phyloP scores from a whole-genome alignment of 139 green algal species.

The Yamagishiella unicocca region DNA sequence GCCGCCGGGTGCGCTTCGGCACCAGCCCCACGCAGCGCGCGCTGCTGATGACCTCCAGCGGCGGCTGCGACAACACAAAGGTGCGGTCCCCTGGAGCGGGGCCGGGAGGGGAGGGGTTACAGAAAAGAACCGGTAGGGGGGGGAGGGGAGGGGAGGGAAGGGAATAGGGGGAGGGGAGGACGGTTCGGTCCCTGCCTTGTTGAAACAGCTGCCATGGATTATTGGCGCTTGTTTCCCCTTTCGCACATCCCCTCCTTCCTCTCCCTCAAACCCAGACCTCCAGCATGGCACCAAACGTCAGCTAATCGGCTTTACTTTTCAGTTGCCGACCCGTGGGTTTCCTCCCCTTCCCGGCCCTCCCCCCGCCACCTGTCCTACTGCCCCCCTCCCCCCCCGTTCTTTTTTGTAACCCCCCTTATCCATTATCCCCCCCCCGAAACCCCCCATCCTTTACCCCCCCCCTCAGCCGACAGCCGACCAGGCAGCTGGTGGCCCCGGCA shows the following conservation, averaged over 20 bases:
- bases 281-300: not conserved
- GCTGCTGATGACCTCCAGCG: not conserved
- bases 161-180: not conserved
- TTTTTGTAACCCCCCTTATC: not conserved
- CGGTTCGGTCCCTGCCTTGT: not conserved
- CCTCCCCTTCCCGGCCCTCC: too few species aligned
- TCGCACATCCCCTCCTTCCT: not conserved
- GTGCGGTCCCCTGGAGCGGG: not conserved
- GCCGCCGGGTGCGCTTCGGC: conserved; percentile 10
- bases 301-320: not conserved
- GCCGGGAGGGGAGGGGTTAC: not conserved
- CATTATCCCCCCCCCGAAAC: too few species aligned
- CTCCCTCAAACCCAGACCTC: not conserved
- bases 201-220: too few species aligned
- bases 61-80: not conserved
- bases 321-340: not conserved
- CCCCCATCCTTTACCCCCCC: too few species aligned
- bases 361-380: too few species aligned
- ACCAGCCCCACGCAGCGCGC: not conserved
- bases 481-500: not conserved
- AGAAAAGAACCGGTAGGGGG: not conserved
- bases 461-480: not conserved
- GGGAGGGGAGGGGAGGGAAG: not conserved
- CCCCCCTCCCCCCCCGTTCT: too few species aligned
- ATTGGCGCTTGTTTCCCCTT: too few species aligned